Evolutionary conservation across 345 rosid genomes (phyloP).

Genomic region (Euphorbia tirucalli): DNA sequence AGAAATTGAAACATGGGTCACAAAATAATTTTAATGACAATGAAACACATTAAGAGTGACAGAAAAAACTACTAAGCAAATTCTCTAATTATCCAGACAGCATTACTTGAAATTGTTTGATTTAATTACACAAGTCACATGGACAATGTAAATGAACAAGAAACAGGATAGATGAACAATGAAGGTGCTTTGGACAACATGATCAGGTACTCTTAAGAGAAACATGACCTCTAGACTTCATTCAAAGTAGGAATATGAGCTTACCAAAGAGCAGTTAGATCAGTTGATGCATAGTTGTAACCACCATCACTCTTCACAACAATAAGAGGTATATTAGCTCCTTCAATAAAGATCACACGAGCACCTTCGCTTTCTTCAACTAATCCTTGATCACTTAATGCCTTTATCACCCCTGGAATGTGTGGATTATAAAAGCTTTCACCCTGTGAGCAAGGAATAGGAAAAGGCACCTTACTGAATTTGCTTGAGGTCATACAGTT

Average conservation of each 20-base stretch:
- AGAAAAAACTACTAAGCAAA: too few relatives aligned
- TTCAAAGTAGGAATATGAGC: slow-evolving; percentile 10
- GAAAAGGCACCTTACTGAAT: background rate
- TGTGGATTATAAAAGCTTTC: slow-evolving; percentile 94
- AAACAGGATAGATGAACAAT: background rate
- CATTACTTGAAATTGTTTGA: too few relatives aligned
- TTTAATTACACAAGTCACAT: background rate
- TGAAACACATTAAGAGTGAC: too few relatives aligned
- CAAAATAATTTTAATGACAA: too few relatives aligned
- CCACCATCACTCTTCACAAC: slow-evolving; percentile 98
- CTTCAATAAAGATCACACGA: slow-evolving; percentile 81
- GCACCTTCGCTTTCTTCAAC: slow-evolving; percentile 88
- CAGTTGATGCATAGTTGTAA: slow-evolving; percentile 94
- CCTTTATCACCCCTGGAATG: slow-evolving; percentile 61
- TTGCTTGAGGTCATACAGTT: background rate
- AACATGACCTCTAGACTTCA: background rate
- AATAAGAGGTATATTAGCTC: slow-evolving; percentile 79
- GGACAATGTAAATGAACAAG: background rate
- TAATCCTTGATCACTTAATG: slow-evolving; percentile 54
- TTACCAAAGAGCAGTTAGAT: slow-evolving; percentile 89
- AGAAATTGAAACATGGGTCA: too few relatives aligned
- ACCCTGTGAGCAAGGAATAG: slow-evolving; percentile 52
- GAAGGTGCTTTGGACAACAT: background rate
- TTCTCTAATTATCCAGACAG: too few relatives aligned
- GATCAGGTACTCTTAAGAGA: background rate